A percentile compares a stretch with the other conserved stretches of the same genome.
Evolutionary conservation across 1,139 yeast species (phyloP).

Genomic region (Blastobotrys serpentis): DNA sequence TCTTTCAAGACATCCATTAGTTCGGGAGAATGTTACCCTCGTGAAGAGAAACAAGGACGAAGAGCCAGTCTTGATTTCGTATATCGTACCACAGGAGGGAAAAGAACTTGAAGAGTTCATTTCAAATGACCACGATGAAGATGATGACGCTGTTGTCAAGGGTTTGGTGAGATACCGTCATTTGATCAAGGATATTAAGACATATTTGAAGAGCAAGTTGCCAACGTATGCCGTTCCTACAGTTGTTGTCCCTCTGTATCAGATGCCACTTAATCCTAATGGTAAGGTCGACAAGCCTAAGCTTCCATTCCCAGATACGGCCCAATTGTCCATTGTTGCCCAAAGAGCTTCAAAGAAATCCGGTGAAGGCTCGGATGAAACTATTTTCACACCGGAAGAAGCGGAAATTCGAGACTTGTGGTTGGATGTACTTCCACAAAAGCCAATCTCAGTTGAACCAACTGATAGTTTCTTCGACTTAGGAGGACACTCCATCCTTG

Average conservation of each 20-base stretch:
- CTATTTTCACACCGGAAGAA: conserved; percentile 59
- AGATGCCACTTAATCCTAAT: conserved; percentile 92
- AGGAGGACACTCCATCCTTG: conserved; percentile 97
- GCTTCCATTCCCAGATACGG: conserved; percentile 89
- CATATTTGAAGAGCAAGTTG: conserved; percentile 79
- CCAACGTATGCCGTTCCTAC: conserved; percentile 95
- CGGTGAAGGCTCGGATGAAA: conserved; percentile 22
- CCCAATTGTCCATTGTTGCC: conserved; percentile 73
- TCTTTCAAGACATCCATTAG: conserved; percentile 85
- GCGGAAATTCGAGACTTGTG: conserved; percentile 73
- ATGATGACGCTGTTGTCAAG: conserved; percentile 54
- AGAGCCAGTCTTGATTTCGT: conserved; percentile 88
- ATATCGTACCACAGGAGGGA: conserved; percentile 79
- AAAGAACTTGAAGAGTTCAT: conserved; percentile 46
- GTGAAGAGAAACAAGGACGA: conserved; percentile 92
- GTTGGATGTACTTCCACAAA: conserved; percentile 80
- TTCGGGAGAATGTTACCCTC: conserved; percentile 87
- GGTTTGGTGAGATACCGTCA: conserved; percentile 77
- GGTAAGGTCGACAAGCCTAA: conserved; percentile 98
- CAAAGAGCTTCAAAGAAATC: conserved; percentile 35
- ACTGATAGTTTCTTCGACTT: conserved; percentile 92
- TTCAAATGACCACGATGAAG: conserved; percentile 54
- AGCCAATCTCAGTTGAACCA: conserved; percentile 72
- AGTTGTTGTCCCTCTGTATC: conserved; percentile 79
- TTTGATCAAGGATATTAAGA: conserved; percentile 76